Conservation (phyloP, 352 stramenopile species). For the Phytopythium cucurbitacearum region DNA sequence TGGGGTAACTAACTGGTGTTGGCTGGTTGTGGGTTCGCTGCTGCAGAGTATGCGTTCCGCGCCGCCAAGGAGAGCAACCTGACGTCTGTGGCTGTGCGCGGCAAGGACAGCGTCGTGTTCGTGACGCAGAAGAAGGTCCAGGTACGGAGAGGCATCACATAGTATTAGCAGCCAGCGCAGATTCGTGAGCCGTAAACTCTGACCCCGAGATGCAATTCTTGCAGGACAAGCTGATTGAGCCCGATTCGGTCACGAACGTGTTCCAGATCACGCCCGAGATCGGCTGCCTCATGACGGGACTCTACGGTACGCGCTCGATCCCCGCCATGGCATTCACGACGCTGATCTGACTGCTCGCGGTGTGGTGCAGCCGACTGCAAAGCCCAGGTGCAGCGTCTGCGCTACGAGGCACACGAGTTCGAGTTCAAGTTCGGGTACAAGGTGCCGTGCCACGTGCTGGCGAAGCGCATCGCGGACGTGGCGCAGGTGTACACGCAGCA, state of each 20-base stretch:
- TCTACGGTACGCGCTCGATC: constrained; percentile 51
- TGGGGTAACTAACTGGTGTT: neutral
- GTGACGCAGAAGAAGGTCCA: constrained; percentile 99
- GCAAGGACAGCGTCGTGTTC: constrained; percentile 91
- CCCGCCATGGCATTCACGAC: neutral
- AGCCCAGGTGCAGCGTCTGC: constrained; percentile 92
- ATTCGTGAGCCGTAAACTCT: no score
- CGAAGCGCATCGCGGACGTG: constrained; percentile 97
- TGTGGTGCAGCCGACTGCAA: constrained; percentile 76
- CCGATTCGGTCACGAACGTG: constrained; percentile 94
- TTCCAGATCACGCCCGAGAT: constrained; percentile 96
- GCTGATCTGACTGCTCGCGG: neutral
- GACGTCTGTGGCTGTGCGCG: constrained; percentile 95
- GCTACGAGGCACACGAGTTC: constrained; percentile 97
- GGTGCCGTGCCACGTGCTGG: constrained; percentile 92
- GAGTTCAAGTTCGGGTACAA: constrained; percentile 97
- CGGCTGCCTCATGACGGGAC: constrained; percentile 94
- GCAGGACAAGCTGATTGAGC: constrained; percentile 94
- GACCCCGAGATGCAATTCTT: neutral
- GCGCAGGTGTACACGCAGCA: constrained; percentile 95
- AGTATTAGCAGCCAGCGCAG: no score
- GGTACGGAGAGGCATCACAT: constrained; percentile 25
- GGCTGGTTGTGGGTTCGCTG: neutral
- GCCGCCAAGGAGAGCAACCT: constrained; percentile 91
- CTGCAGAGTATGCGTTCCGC: constrained; percentile 98